Conservation (phyloP, 23 red algal species). For the Agarophyton chilense region DNA sequence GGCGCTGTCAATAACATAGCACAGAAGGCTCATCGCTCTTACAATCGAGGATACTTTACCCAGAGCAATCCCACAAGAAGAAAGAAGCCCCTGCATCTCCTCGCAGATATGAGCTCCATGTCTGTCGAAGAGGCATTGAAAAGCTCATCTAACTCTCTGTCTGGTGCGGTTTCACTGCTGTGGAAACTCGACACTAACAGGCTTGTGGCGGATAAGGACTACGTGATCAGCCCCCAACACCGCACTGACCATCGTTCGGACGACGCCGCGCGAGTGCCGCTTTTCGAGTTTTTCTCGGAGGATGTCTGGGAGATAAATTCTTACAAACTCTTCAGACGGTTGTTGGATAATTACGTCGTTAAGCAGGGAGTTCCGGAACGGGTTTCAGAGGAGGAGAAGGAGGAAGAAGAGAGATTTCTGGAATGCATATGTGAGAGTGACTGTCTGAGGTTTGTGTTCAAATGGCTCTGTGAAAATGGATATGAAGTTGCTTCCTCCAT, state of each 20-base stretch:
- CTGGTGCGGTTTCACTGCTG: slow-evolving; percentile 9
- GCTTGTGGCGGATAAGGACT: slow-evolving; percentile 48
- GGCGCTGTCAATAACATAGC: no score
- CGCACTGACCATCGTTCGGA: slow-evolving; percentile 13
- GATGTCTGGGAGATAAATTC: slow-evolving; percentile 61
- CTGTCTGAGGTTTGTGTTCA: slow-evolving; percentile 23
- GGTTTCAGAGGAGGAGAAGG: slow-evolving; percentile 38
- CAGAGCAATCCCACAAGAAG: no score
- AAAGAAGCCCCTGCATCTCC: no score
- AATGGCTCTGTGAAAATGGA: background rate
- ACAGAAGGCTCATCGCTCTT: no score
- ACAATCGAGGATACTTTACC: no score
- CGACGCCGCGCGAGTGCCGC: slow-evolving; percentile 44
- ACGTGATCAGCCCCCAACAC: slow-evolving; percentile 26
- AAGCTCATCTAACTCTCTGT: background rate
- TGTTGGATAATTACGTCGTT: slow-evolving; percentile 72
- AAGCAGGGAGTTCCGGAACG: slow-evolving; percentile 57
- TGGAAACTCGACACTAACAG: slow-evolving; percentile 70
- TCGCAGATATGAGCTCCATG: background rate
- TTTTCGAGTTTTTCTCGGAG: slow-evolving; percentile 53
- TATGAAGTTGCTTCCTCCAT: background rate
- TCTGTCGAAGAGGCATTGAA: slow-evolving; percentile 26
- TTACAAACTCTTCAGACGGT: slow-evolving; percentile 35
- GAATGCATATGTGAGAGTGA: slow-evolving; percentile 32
- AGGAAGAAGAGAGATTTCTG: slow-evolving; percentile 61